Evolutionary conservation across 2,329 filamentous ascomycete genomes (phyloP).

Genomic region (Sporothrix schenckii): DNA sequence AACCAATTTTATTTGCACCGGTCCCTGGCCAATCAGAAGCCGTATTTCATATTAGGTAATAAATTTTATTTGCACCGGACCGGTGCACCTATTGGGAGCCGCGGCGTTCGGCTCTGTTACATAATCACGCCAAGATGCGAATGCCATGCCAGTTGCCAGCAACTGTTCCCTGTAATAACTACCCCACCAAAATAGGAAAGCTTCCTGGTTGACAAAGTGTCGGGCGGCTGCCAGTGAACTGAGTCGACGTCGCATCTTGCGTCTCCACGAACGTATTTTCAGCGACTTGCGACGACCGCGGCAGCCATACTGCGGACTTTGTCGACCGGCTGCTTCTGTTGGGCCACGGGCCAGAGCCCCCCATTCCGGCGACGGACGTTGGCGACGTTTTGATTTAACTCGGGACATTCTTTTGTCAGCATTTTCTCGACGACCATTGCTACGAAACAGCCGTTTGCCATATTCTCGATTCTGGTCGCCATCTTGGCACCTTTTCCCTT

Average conservation of each 20-base stretch:
- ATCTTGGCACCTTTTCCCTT: neutral
- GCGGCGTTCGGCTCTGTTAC: neutral
- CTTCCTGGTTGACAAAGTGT: slow-evolving; percentile 19
- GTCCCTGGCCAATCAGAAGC: too few relatives aligned
- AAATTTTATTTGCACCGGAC: too few relatives aligned
- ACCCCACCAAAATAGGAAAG: slow-evolving; percentile 29
- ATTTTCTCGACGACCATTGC: slow-evolving; percentile 5
- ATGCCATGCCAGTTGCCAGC: neutral
- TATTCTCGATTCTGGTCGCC: neutral
- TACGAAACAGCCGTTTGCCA: neutral
- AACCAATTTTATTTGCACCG: too few relatives aligned
- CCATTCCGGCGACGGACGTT: slow-evolving; percentile 13
- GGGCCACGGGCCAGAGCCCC: slow-evolving; percentile 22
- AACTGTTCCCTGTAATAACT: neutral
- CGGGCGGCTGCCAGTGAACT: slow-evolving; percentile 15
- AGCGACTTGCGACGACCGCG: neutral
- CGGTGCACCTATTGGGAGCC: too few relatives aligned
- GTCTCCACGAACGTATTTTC: neutral
- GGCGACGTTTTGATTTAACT: neutral
- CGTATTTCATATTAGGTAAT: too few relatives aligned
- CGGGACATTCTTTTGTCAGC: slow-evolving; percentile 2
- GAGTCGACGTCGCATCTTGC: slow-evolving; percentile 21
- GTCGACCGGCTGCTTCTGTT: neutral
- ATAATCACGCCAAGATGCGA: neutral
- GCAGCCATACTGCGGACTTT: neutral